Evolutionary conservation across 164 flowering plant genomes (phyloP), one percentile per base, ranked within the genome.

Genomic region (Hamamelis virginiana): DNA sequence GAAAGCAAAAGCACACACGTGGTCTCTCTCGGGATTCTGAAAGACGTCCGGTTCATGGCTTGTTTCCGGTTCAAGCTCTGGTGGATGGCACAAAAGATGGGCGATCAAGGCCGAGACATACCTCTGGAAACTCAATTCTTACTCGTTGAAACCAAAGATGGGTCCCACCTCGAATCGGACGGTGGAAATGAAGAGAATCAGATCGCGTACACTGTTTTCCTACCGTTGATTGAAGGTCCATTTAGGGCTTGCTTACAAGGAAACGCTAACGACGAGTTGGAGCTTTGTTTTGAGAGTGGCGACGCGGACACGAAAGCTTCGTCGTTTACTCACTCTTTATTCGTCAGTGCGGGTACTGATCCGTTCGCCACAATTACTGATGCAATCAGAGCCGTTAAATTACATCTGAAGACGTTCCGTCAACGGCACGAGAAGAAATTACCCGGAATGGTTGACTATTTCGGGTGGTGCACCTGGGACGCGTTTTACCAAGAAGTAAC

Each of bases 391-490:
- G 80, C 90, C 43, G 94, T 89, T 44, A 87, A 89, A 47, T 45
- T 46, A 9, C 97, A 91, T 53, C 85, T 91, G 33, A 87, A 87
- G 44, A 82, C 91, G 0, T 95, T 95, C 77, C 84, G 88, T 58
- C 90, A 76, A 66, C 82, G 92, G 9, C 78, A 80, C 48, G 98
- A 95, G 88, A 95, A 95, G 81, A 88, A 83, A 57, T 68, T 95
- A 51, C 98, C 99, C 0, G 84, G 84, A 13, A 85, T 91, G 46
- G 81, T 90, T 13, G 97, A 95, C 78, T 89, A 79, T 58, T 95
- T 95, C 68, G 98, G 99, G 14, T 95, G 98, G 99, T 95, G 99
- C 82, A 92, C 97, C 3, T 95, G 99, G 99, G 99, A 91, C 71
- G 99, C 97, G 15, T 95, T 95, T 70, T 95, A 95, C 78, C 89